These are phyloP conservation scores for Penicillium subrubescens DNA, from an alignment of 495 filamentous ascomycete species.

Conservation along the genomic window DNA sequence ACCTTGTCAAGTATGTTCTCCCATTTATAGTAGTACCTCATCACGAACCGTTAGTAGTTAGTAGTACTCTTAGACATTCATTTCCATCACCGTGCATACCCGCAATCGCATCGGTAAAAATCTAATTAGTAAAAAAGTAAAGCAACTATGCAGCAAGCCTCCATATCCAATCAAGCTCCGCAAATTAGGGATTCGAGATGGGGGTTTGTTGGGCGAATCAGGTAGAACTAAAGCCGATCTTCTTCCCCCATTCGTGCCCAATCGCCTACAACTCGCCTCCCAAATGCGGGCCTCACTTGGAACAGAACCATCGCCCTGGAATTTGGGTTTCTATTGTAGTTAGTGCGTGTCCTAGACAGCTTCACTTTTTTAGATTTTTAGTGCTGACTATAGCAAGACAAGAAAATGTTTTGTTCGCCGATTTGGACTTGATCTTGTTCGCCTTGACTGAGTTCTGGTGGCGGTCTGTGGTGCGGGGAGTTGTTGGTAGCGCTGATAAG, in stretches of 20 bases:
- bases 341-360: not conserved
- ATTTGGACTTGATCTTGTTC: not conserved
- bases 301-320: not conserved
- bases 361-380: not conserved
- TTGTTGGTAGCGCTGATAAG: not conserved
- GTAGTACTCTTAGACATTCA: not conserved
- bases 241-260: constrained; percentile 25
- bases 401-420: not conserved
- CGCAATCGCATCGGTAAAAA: too few species aligned
- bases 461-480: not conserved
- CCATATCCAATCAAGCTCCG: not conserved
- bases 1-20: not conserved
- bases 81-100: not conserved
- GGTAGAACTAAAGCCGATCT: not conserved
- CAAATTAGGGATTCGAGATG: not conserved
- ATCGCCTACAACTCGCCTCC: constrained; percentile 27
- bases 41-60: not conserved
- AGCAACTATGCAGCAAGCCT: not conserved
- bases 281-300: constrained; percentile 23
- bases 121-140: not conserved
- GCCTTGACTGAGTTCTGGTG: not conserved
- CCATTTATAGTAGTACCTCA: not conserved
- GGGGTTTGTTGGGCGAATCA: not conserved
- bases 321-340: not conserved
- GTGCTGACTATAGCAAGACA: not conserved